Evolutionary conservation across 2,329 filamentous ascomycete species (phyloP).

Genomic region (Aureobasidium sp.): DNA sequence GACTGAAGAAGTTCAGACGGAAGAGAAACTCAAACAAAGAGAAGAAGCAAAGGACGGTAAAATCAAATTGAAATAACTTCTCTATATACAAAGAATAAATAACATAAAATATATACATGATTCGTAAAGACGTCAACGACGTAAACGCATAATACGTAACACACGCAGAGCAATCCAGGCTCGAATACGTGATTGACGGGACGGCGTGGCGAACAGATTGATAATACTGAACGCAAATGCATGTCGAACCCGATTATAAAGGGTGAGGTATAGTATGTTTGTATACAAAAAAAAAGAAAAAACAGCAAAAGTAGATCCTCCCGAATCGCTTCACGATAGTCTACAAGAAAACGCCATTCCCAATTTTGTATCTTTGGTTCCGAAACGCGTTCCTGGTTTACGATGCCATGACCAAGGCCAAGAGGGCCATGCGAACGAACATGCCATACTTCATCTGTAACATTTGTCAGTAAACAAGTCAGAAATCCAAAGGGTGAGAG

Average conservation of each 20-base stretch:
- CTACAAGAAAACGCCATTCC: slow-evolving; percentile 3
- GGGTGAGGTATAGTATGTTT: slow-evolving; percentile 3
- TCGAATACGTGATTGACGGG: background rate
- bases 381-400: slow-evolving; percentile 22
- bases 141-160: background rate
- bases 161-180: slow-evolving; percentile 8
- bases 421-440: slow-evolving; percentile 94
- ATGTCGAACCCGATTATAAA: background rate
- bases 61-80: slow-evolving; percentile 13
- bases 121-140: background rate
- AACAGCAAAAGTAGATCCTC: background rate
- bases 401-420: slow-evolving; percentile 80
- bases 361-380: background rate
- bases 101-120: background rate
- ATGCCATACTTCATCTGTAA: slow-evolving; percentile 90
- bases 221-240: slow-evolving; percentile 2
- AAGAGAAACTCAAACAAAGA: too few relatives aligned
- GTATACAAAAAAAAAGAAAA: background rate
- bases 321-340: background rate
- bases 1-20: too few relatives aligned
- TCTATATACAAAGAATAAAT: slow-evolving; percentile 1
- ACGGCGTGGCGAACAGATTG: background rate
- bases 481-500: background rate
- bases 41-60: background rate
- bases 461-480: slow-evolving; percentile 35